Base-by-base conservation (phyloP, 768 basidiomycete species). In the Mycena kentingensis region DNA sequence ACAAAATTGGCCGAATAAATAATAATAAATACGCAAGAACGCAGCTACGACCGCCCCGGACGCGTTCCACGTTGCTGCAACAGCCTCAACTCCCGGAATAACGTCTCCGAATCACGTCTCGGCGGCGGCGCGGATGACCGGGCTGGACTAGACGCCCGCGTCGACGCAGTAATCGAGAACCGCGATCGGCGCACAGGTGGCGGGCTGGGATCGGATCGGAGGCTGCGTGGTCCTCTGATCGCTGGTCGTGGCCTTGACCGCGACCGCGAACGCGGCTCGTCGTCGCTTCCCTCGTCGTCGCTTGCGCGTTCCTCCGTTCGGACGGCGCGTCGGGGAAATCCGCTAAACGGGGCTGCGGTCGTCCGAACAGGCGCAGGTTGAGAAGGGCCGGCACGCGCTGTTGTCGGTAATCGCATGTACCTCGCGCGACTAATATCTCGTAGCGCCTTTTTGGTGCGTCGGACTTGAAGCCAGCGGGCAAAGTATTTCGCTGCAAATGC, bases 391-490 rank as follows among this genome's bases (percentile, higher is more conserved):
- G 68, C 62, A 15, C 80, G 75, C 12, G 78, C 76, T 35, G 77
- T 69, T 36, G 79, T 69, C 19, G 82, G 88, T 31, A 93, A 75
- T 52, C 87, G 85, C 55, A 93, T 79, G 70, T 90, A 88, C 61
- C 90, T 80, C 34, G 91, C 90, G 22, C 90, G 90, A 52, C 90
- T 93, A 49, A 38, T 18, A 46, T 91, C 89, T 66, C 89, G 90
- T 35, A 87, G 76, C 34, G 87, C 84, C 35, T 85, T 76, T 64
- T 87, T 90, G 16, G 82, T 83, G 63, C 79, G 78, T 58, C 89
- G 82, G 13, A 74, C 74, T 64, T 84, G 79, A n/a, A 76, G 59
- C 92, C 92, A 94, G 52, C 74, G 82, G 37, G 77, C 76, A 41
- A 91, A 75, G 36, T 65, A 75, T 58, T 69, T 77, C 51, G 74